phyloP scores from a whole-genome alignment of 306 rosid species.

The Prunus padus region DNA sequence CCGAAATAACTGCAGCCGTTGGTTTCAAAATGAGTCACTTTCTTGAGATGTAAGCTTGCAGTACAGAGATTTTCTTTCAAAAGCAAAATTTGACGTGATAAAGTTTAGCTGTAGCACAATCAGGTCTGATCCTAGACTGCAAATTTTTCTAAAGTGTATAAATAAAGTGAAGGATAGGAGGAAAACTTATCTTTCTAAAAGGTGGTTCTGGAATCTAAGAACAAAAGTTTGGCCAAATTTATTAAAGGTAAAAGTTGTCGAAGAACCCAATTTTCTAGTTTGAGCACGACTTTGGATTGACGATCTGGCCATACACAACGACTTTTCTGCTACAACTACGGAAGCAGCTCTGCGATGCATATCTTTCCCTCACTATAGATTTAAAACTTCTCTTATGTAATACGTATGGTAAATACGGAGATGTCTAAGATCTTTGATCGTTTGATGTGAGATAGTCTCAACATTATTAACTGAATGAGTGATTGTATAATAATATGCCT shows the following conservation, averaged over 20 bases:
- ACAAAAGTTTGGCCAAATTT: conserved; percentile 28
- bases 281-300: not conserved
- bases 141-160: conserved; percentile 41
- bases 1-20: not conserved
- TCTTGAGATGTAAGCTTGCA: not conserved
- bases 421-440: too few species aligned
- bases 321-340: not conserved
- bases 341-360: not conserved
- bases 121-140: conserved; percentile 36
- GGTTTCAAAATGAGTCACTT: not conserved
- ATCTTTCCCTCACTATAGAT: not conserved
- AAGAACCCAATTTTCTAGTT: not conserved
- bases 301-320: not conserved
- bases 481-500: too few species aligned
- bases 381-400: not conserved
- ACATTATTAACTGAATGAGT: too few species aligned
- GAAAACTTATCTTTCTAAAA: conserved; percentile 46
- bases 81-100: conserved; percentile 15
- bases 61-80: conserved; percentile 12
- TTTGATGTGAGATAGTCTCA: too few species aligned
- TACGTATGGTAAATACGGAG: not conserved
- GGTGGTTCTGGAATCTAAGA: conserved; percentile 46
- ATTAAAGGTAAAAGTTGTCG: conserved; percentile 13
- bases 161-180: conserved; percentile 25
- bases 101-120: conserved; percentile 32